Evolutionary conservation across 2,329 filamentous ascomycete genomes (phyloP).

Genomic region (Neospermospora avenae): DNA sequence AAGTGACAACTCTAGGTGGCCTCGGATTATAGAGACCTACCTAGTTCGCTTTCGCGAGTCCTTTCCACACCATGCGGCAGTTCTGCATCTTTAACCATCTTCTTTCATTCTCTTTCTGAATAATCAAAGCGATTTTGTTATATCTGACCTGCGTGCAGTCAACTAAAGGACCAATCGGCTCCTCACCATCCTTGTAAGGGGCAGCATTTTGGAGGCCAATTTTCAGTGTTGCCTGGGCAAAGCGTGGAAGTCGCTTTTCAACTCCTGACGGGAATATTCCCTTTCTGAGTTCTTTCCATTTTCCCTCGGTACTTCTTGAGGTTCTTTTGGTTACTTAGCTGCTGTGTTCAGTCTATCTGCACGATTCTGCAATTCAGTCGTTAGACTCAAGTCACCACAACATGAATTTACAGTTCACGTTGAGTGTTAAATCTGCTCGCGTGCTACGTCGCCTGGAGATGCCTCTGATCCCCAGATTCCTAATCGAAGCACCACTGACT

Average conservation of each 20-base stretch:
- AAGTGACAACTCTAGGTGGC: no score
- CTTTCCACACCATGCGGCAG: no score
- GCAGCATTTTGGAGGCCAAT: no score
- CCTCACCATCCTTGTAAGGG: no score
- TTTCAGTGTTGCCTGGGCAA: no score
- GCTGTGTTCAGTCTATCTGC: not conserved
- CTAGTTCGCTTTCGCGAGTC: no score
- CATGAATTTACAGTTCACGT: not conserved
- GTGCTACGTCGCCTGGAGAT: not conserved
- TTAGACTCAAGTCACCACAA: not conserved
- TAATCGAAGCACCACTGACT: not conserved
- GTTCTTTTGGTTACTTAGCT: not conserved
- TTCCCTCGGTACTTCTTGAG: not conserved
- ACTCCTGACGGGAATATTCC: not conserved
- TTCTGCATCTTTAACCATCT: no score
- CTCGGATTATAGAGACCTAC: no score
- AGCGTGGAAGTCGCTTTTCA: not conserved
- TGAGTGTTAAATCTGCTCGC: not conserved
- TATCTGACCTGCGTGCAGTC: no score
- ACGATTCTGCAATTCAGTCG: not conserved
- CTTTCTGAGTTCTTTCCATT: not conserved
- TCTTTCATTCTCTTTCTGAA: no score
- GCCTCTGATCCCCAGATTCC: not conserved
- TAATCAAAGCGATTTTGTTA: no score
- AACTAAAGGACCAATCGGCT: no score